These are phyloP conservation scores for Cercospora citrullina DNA, from an alignment of 2,329 filamentous ascomycete genomes.

Conservation along the genomic window DNA sequence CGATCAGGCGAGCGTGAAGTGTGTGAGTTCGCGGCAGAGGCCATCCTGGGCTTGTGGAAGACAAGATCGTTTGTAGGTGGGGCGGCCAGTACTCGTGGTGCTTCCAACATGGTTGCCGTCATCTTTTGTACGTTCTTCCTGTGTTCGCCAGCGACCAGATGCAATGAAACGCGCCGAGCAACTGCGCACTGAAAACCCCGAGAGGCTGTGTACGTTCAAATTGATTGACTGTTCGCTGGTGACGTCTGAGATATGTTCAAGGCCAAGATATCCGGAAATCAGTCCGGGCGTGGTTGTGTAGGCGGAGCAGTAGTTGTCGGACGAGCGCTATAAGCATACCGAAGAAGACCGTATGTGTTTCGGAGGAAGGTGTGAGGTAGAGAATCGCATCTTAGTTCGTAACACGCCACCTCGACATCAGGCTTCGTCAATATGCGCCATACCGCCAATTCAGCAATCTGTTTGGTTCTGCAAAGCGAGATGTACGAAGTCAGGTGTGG, in stretches of 20 bases:
- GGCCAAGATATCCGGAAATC: not conserved
- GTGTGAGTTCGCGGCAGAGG: not conserved
- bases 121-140: not conserved
- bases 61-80: not conserved
- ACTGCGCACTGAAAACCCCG: not conserved
- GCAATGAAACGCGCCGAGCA: not conserved
- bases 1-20: constrained; percentile 29
- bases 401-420: constrained; percentile 18
- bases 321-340: constrained; percentile 22
- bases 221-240: not conserved
- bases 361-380: constrained; percentile 7
- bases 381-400: constrained; percentile 18
- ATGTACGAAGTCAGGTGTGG: constrained; percentile 21
- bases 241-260: not conserved
- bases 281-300: not conserved
- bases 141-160: not conserved
- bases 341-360: constrained; percentile 23
- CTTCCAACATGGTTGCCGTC: constrained; percentile 2
- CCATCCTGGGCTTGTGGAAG: constrained; percentile 14
- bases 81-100: not conserved
- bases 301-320: constrained; percentile 14
- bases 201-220: not conserved
- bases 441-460: constrained; percentile 19
- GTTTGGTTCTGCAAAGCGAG: constrained; percentile 20
- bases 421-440: constrained; percentile 18